phyloP scores from a whole-genome alignment of 371 early-diverging fungal species.

The Rhizomucor miehei region DNA sequence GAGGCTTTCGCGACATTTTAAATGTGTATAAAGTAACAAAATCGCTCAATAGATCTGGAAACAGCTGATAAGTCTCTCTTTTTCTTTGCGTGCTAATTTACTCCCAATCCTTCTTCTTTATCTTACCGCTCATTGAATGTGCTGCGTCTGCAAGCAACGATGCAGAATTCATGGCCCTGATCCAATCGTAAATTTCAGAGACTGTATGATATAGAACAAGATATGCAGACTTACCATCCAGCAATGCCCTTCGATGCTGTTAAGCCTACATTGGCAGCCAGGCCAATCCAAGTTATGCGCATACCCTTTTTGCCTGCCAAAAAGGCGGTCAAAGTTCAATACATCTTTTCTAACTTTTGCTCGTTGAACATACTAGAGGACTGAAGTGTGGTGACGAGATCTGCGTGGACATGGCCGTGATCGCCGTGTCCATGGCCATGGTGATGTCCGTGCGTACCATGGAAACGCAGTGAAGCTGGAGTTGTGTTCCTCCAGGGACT shows the following conservation, averaged over 20 bases:
- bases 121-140: slow-evolving; percentile 62
- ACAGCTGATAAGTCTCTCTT: too few relatives aligned
- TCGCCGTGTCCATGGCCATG: slow-evolving; percentile 13
- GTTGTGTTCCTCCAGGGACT: neutral
- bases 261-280: slow-evolving; percentile 61
- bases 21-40: slow-evolving; percentile 70
- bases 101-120: too few relatives aligned
- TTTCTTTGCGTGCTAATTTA: too few relatives aligned
- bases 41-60: slow-evolving; percentile 62
- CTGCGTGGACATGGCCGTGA: slow-evolving; percentile 20
- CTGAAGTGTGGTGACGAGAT: slow-evolving; percentile 19
- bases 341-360: neutral
- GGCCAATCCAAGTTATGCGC: slow-evolving; percentile 63
- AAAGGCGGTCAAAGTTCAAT: neutral
- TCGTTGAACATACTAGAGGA: slow-evolving; percentile 13
- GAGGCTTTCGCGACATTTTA: slow-evolving; percentile 59
- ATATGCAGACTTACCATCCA: slow-evolving; percentile 38
- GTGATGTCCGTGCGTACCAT: slow-evolving; percentile 19
- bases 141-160: slow-evolving; percentile 68
- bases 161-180: slow-evolving; percentile 65
- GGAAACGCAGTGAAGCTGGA: slow-evolving; percentile 7
- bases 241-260: slow-evolving; percentile 66
- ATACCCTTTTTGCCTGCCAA: slow-evolving; percentile 49
- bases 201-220: too few relatives aligned
- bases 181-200: too few relatives aligned